A percentile compares a stretch with the other conserved stretches of the same genome.
These are phyloP conservation scores for Nematocida homosporus DNA, from an alignment of 371 early-diverging fungal species.

Conservation along the genomic window DNA sequence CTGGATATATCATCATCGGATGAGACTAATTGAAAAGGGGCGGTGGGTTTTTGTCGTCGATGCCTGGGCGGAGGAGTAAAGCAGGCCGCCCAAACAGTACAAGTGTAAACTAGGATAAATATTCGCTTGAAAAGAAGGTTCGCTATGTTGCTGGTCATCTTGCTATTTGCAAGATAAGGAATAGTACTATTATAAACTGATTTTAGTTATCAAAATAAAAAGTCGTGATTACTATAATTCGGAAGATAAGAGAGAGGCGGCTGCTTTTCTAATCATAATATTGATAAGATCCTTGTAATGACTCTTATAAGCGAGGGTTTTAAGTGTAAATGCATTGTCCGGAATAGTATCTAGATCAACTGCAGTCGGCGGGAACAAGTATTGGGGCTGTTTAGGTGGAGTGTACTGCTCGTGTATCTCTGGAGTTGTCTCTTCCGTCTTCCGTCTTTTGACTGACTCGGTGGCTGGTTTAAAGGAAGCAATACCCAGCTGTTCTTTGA, in stretches of 20 bases:
- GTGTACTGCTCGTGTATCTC: not conserved
- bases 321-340: not conserved
- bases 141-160: too few species aligned
- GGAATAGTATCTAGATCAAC: slow-evolving; percentile 41
- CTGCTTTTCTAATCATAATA: not conserved
- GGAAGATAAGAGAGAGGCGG: not conserved
- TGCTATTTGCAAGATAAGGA: too few species aligned
- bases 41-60: too few species aligned
- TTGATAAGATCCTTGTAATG: not conserved
- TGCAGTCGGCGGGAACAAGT: slow-evolving; percentile 26
- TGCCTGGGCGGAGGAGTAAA: too few species aligned
- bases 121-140: too few species aligned
- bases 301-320: too few species aligned
- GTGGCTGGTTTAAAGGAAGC: not conserved
- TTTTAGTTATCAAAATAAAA: not conserved
- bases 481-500: slow-evolving; percentile 22
- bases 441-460: slow-evolving; percentile 20
- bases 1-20: too few species aligned
- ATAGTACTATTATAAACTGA: not conserved
- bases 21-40: too few species aligned
- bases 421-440: slow-evolving; percentile 5
- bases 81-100: too few species aligned
- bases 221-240: not conserved
- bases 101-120: too few species aligned
- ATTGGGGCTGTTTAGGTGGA: not conserved